These are phyloP conservation scores for Neopestalotiopsis rosae DNA, from an alignment of 2,329 filamentous ascomycete species.

Conservation along the genomic window DNA sequence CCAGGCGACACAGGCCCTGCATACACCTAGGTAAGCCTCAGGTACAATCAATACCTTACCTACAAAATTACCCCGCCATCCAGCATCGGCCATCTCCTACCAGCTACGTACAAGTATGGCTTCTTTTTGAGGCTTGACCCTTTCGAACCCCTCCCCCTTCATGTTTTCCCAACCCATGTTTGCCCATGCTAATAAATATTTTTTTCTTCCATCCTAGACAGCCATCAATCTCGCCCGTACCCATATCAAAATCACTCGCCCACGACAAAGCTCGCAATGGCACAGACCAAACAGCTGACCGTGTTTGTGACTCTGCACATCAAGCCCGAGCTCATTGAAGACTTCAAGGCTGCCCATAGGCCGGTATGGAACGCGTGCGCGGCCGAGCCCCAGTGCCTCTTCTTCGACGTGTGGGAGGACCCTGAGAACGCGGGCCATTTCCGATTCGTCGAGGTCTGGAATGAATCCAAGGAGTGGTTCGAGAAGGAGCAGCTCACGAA, in stretches of 20 bases:
- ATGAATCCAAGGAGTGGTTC: constrained; percentile 20
- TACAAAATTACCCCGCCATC: too few species aligned
- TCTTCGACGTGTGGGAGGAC: constrained; percentile 25
- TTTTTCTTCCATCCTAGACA: neutral
- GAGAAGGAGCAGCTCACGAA: constrained; percentile 22
- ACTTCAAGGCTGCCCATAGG: constrained; percentile 23
- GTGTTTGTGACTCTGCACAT: constrained; percentile 22
- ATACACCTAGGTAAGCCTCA: neutral
- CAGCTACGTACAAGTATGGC: too few species aligned
- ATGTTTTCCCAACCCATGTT: neutral
- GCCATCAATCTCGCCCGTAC: neutral
- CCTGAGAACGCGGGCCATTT: constrained; percentile 17
- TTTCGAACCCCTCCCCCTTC: neutral
- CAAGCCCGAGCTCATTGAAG: constrained; percentile 16
- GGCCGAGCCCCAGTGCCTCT: constrained; percentile 21
- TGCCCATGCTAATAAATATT: neutral
- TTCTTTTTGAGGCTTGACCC: too few species aligned
- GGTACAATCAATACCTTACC: neutral
- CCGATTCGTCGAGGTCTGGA: constrained; percentile 24
- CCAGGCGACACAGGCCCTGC: neutral
- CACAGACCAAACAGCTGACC: constrained; percentile 20
- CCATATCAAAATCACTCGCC: neutral
- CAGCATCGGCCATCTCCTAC: too few species aligned
- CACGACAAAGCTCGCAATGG: neutral
- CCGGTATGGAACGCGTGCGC: constrained; percentile 23